Percentiles rank a stretch among this genome's conserved stretches.
These are phyloP conservation scores for Colletotrichum sp. DNA, from an alignment of 2,329 filamentous ascomycete species.

Conservation along the genomic window DNA sequence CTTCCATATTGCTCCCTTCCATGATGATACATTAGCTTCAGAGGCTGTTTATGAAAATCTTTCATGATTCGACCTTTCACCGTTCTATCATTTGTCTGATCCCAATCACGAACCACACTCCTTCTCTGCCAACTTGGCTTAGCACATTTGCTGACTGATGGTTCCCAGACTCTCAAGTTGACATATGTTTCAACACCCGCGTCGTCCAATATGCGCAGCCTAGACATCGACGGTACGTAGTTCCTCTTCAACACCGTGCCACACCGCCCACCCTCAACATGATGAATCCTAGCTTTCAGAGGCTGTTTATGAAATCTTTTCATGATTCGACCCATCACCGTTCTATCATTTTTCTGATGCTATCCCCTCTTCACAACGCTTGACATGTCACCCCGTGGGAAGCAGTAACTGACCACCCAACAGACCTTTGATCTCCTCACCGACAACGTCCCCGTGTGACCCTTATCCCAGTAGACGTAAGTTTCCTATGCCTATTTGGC, in stretches of 20 bases:
- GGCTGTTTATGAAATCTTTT: slow-evolving; percentile 51
- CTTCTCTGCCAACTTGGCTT: neutral
- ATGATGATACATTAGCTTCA: slow-evolving; percentile 46
- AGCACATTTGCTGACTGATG: neutral
- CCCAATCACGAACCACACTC: neutral
- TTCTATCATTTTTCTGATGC: slow-evolving; percentile 30
- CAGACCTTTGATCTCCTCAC: neutral
- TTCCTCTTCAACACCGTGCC: neutral
- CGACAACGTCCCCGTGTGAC: neutral
- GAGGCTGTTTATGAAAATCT: slow-evolving; percentile 53
- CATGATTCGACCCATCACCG: slow-evolving; percentile 43
- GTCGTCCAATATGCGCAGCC: neutral
- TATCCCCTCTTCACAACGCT: neutral
- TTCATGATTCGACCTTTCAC: slow-evolving; percentile 42
- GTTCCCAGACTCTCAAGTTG: neutral
- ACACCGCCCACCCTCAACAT: slow-evolving; percentile 25
- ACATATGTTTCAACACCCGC: neutral
- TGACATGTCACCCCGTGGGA: neutral
- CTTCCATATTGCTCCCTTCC: neutral
- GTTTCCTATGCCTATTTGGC: neutral
- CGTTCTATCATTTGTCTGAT: slow-evolving; percentile 30
- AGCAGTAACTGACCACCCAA: neutral
- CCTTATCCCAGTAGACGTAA: neutral
- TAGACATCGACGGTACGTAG: neutral
- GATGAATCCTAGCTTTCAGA: slow-evolving; percentile 47